Percentiles rank a stretch among this genome's conserved stretches.
These are phyloP conservation scores for Pyrenula massariospora DNA, from an alignment of 495 filamentous ascomycete genomes.

Conservation along the genomic window DNA sequence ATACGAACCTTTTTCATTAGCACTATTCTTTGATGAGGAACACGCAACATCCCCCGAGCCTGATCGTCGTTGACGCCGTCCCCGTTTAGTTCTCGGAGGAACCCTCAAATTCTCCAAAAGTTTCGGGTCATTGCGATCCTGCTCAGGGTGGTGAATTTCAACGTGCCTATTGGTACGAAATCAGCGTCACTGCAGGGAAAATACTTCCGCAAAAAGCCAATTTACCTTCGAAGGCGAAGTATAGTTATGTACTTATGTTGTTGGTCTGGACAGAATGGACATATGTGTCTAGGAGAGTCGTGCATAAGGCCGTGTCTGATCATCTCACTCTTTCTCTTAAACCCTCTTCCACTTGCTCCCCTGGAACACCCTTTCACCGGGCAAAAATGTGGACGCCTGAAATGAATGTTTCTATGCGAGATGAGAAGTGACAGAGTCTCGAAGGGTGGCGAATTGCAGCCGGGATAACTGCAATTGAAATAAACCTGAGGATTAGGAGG, in stretches of 20 bases:
- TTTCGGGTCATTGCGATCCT: constrained; percentile 68
- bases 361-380: constrained; percentile 69
- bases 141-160: constrained; percentile 76
- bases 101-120: too few species aligned
- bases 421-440: constrained; percentile 81
- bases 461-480: constrained; percentile 55
- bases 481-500: too few species aligned
- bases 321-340: constrained; percentile 99
- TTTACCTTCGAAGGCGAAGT: constrained; percentile 91
- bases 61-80: too few species aligned
- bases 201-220: not conserved
- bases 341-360: constrained; percentile 77
- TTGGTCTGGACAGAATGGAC: constrained; percentile 89
- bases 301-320: constrained; percentile 94
- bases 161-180: constrained; percentile 51
- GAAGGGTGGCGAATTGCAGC: constrained; percentile 76
- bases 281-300: constrained; percentile 90
- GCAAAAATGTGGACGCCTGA: constrained; percentile 84
- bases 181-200: not conserved
- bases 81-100: too few species aligned
- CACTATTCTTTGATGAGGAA: too few species aligned
- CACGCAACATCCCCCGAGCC: too few species aligned
- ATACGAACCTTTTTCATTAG: too few species aligned
- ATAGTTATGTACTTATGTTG: constrained; percentile 95
- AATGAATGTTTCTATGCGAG: constrained; percentile 97